Base-by-base conservation (phyloP, 768 basidiomycete genomes). In the Calvatia gigantea region DNA sequence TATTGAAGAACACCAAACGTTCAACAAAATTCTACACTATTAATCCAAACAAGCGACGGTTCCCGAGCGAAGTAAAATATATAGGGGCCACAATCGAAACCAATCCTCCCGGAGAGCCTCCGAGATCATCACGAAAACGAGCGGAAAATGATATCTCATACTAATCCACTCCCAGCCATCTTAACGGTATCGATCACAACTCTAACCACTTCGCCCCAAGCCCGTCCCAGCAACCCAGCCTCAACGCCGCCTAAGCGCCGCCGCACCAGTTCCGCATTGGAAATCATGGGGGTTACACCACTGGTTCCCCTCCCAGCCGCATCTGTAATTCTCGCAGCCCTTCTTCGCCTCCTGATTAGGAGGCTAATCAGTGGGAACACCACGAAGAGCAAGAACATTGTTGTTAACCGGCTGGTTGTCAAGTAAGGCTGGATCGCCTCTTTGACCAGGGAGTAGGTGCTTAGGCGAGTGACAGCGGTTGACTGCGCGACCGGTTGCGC, bases 81-180 rank as follows among this genome's bases (percentile, higher is more conserved):
- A 31, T 17, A 17, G 12, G 15, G 28, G 14, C 29, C 9, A 12
- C 25, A 47, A 31, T 9, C 27, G 17, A 23, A 31, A 3, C 11
- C n/a, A 11, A 9, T 28, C n/a, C 27, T 48, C 49, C 23, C 14
- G 49, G 15, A n/a, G 49, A 15, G n/a, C 23, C 8, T n/a, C n/a
- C n/a, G 32, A 35, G 46, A 35, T 23, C 45, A 47, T 23, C 9
- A 29, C 25, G 4, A 46, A 17, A 17, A 12, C 23, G 39, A 42
- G 23, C 39, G 7, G 12, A 12, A 23, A 14, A 3, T 33, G 39
- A 42, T 15, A 27, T 27, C 38, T 71, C 67, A 89, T 41, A 86
- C 86, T 56, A 89, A 68, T 17, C 89, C 89, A 60, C 86, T 81
- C 17, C 87, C 89, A 1, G 83, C 89, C 89, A 91, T 91, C 62